Evolutionary conservation across 176 grass and related monocot genomes (phyloP).

Genomic region (Dendrocalamus sinicus): DNA sequence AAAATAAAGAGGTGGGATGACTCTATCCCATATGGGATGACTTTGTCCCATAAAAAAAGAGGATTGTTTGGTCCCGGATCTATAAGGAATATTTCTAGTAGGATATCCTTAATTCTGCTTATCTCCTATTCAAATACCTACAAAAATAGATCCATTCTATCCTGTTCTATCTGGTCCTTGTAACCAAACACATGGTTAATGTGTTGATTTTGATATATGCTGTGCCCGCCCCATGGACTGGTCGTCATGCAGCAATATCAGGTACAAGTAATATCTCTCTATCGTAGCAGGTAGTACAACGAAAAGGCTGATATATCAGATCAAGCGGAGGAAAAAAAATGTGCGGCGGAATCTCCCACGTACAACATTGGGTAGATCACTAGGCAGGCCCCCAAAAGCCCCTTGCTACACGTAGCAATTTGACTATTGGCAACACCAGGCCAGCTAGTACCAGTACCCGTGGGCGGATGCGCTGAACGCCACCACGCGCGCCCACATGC

Average conservation of each 20-base stretch:
- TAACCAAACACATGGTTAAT: too few relatives aligned
- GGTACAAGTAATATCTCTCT: neutral
- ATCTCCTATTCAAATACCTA: too few relatives aligned
- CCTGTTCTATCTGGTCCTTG: too few relatives aligned
- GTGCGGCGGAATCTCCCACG: neutral
- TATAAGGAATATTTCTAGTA: too few relatives aligned
- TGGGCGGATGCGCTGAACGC: slow-evolving; percentile 15
- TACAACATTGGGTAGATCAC: neutral
- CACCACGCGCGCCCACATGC: slow-evolving; percentile 23
- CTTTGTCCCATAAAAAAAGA: too few relatives aligned
- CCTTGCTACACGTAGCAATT: slow-evolving; percentile 33
- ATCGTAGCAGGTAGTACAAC: neutral
- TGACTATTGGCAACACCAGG: slow-evolving; percentile 24
- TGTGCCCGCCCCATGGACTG: too few relatives aligned
- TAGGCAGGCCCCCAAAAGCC: neutral
- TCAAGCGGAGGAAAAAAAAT: neutral
- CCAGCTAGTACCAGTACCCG: neutral
- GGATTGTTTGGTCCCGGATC: too few relatives aligned
- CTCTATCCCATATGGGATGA: too few relatives aligned
- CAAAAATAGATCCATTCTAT: too few relatives aligned
- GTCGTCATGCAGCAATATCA: neutral
- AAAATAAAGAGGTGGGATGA: too few relatives aligned
- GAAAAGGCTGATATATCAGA: neutral
- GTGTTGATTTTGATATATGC: too few relatives aligned
- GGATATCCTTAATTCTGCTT: too few relatives aligned